Base-by-base conservation (phyloP, 2,329 filamentous ascomycete genomes). In the Alternaria burnsii region DNA sequence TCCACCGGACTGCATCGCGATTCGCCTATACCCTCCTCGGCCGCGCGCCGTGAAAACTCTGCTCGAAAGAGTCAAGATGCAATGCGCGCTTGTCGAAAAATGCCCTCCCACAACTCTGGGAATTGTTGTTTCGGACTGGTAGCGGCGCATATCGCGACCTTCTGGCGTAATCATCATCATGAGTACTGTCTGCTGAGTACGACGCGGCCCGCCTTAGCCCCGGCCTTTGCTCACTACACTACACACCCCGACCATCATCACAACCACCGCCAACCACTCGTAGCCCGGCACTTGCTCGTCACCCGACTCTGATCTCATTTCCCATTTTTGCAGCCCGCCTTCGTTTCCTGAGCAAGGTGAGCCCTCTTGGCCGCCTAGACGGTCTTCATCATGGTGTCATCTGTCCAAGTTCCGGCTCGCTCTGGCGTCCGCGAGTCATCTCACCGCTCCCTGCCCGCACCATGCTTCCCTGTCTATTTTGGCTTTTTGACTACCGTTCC, bases 401-500 rank as follows among this genome's bases (percentile, higher is more conserved):
- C 66, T 68, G 72, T 74, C 71, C 72, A 74, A 65, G 69, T 70
- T 68, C 60, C 63, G 62, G 50, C 65, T 64, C 58, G 61, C 63
- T 62, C 61, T 52, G 61, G 63, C 61, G 68, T 58, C 61, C 73
- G 66, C 75, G 75, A 78, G 75, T 78, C 75, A 76, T 72, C 62
- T 76, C 74, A 77, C 74, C 75, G 75, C 75, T 68, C 59, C 57
- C 53, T 66, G 59, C 51, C 51, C 66, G 52, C 61, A 65, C 44
- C 65, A 48, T 58, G 43, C 62, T 66, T 68, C 69, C 72, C 65
- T 71, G 67, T 68, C 68, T 59, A 61, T 63, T 46, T 69, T 55
- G 55, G 59, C 52, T 58, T 52, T 47, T 50, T 50, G 42, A 43
- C 43, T 48, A 59, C 64, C 52, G 57, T 61, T 46, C 55, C 61